Base-by-base conservation (phyloP, 75 land plant species). In the Ceratopteris richardii region DNA sequence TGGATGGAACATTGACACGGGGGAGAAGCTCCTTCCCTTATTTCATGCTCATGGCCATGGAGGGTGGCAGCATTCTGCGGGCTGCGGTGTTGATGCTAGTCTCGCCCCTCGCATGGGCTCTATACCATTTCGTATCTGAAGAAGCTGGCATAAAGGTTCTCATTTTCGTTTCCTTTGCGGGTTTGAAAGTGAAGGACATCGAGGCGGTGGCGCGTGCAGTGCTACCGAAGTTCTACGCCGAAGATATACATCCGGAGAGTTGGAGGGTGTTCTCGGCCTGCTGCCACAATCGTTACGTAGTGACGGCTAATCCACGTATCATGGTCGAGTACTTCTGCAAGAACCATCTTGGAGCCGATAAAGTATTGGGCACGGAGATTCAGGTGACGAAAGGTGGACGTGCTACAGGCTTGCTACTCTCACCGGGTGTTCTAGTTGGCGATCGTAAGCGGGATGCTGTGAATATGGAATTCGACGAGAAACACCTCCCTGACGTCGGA, bases 301-400 rank as follows among this genome's bases (percentile, higher is more conserved):
- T 88, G n/a, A 88, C 94, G 24, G 81, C 94, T 17, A 82, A 72
- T 33, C 94, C 94, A 9, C 68, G 83, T 56, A 68, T 88, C 27
- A 88, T 88, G 86, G 94, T 88, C 64, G 88, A 88, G 65, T 44
- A 78, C 0, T 88, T 85, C 51, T 39, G 79, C 33, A 82, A 72
- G 64, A 79, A 84, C 11, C 82, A 68, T 21, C 53, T 88, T 33
- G 79, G 72, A 0, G 94, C 64, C 0, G 83, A 77, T 21, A 30
- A 60, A 26, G 81, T 88, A 6, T 17, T 88, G 22, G 94, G 86
- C 22, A 84, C 88, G 0, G 94, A 88, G 75, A 52, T 88, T 1
- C 57, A 17, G 0, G 73, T 69, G 11, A 55, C 59, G 1, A 42
- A 40, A 2, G 55, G 41, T n/a, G 83, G 79, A 0, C 48, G 80